Evolutionary conservation across 345 rosid genomes (phyloP).

Genomic region (Euphorbia tirucalli): DNA sequence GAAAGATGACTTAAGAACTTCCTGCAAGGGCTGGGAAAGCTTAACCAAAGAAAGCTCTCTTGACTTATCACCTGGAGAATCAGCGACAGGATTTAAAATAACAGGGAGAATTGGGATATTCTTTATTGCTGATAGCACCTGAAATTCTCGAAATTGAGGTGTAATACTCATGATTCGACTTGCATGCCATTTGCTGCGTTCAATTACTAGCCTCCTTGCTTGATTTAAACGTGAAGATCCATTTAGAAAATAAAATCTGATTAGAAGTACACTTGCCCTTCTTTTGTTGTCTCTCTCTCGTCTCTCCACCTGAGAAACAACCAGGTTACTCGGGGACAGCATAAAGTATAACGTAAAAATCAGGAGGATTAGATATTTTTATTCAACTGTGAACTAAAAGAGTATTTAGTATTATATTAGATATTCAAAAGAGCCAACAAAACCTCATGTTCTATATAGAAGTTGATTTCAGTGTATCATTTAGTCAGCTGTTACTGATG

Average conservation of each 20-base stretch:
- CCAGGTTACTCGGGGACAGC: conserved; percentile 20
- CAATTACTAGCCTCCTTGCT: conserved; percentile 86
- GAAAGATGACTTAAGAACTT: conserved; percentile 65
- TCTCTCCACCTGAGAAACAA: conserved; percentile 77
- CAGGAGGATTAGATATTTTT: not conserved
- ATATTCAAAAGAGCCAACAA: not conserved
- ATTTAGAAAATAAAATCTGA: conserved; percentile 82
- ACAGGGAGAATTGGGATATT: conserved; percentile 69
- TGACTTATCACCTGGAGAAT: conserved; percentile 32
- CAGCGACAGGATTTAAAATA: conserved; percentile 62
- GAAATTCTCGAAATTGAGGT: conserved; percentile 94
- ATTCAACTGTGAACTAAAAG: not conserved
- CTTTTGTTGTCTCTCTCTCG: conserved; percentile 85
- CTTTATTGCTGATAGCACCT: conserved; percentile 71
- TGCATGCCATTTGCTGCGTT: conserved; percentile 98
- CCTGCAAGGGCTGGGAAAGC: conserved; percentile 64
- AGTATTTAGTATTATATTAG: not conserved
- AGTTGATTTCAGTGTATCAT: not conserved
- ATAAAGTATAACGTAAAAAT: not conserved
- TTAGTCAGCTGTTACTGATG: not conserved
- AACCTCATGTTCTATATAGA: not conserved
- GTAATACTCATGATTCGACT: conserved; percentile 81
- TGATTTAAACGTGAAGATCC: conserved; percentile 71
- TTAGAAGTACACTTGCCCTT: conserved; percentile 60
- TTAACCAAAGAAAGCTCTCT: conserved; percentile 43